phyloP scores from a whole-genome alignment of 345 rosid species.

The Corchorus olitorius region DNA sequence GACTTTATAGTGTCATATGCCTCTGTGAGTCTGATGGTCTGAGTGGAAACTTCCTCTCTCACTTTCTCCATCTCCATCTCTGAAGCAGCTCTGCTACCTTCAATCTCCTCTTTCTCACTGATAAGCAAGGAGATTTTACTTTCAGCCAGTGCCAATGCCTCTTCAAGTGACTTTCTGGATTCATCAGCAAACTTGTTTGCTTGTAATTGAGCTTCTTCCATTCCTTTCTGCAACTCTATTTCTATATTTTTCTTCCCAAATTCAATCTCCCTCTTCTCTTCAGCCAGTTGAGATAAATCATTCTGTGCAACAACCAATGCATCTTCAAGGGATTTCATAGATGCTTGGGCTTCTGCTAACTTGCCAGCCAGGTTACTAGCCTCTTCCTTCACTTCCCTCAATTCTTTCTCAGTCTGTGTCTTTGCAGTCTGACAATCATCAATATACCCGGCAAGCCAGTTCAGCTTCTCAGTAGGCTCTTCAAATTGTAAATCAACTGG shows the following conservation, averaged over 20 bases:
- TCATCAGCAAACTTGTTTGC: constrained; percentile 53
- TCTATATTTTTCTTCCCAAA: constrained; percentile 49
- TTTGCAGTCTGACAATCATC: constrained; percentile 58
- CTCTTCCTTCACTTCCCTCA: constrained; percentile 53
- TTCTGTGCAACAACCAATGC: constrained; percentile 53
- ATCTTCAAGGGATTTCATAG: constrained; percentile 54
- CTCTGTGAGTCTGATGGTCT: constrained; percentile 55
- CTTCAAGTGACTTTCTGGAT: constrained; percentile 60
- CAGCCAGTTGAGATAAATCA: constrained; percentile 45
- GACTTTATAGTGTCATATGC: constrained; percentile 60
- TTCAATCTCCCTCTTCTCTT: constrained; percentile 57
- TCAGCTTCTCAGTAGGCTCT: constrained; percentile 65
- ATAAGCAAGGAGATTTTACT: constrained; percentile 48
- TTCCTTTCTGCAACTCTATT: constrained; percentile 59
- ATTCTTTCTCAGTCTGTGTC: constrained; percentile 50
- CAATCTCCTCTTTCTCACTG: constrained; percentile 75
- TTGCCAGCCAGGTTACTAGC: constrained; percentile 39
- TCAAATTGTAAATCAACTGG: constrained; percentile 50
- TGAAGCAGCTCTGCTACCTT: constrained; percentile 46
- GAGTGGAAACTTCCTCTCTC: constrained; percentile 50
- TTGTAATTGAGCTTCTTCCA: constrained; percentile 51
- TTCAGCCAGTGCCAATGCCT: constrained; percentile 61
- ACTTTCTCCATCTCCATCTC: constrained; percentile 59
- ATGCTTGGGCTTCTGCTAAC: constrained; percentile 51
- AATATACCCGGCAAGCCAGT: constrained; percentile 58